phyloP scores from a whole-genome alignment of 345 rosid genomes.

The Kernera saxatilis region DNA sequence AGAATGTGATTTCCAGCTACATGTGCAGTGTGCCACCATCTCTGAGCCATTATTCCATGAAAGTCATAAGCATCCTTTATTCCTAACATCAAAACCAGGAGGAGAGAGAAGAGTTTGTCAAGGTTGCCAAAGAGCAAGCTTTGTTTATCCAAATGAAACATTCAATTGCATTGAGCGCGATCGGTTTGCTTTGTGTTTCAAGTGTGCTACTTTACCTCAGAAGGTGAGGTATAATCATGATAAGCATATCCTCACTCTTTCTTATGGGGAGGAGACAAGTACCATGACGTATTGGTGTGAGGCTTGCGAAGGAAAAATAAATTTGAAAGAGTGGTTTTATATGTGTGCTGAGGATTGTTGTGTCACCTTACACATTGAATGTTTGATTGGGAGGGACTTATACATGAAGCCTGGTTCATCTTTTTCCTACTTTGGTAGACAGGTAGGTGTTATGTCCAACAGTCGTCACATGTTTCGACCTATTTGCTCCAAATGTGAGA shows the following conservation, averaged over 20 bases:
- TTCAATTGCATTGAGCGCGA: not conserved
- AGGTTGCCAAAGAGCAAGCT: too few relatives aligned
- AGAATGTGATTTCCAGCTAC: not conserved
- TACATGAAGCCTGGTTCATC: not conserved
- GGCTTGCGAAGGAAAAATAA: not conserved
- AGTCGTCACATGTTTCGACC: not conserved
- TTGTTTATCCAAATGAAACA: not conserved
- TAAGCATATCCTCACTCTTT: not conserved
- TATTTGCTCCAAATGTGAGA: not conserved
- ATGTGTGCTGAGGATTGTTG: not conserved
- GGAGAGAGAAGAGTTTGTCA: too few relatives aligned
- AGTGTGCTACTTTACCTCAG: not conserved
- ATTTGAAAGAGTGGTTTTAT: not conserved
- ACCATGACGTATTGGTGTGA: not conserved
- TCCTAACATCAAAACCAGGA: not conserved
- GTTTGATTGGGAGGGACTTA: not conserved
- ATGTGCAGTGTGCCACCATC: not conserved
- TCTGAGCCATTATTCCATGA: not conserved
- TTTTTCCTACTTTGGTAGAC: fast-evolving
- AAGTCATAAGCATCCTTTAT: not conserved
- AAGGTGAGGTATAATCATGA: not conserved
- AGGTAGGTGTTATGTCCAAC: not conserved
- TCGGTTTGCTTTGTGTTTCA: not conserved
- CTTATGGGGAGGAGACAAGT: not conserved
- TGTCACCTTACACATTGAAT: not conserved